Base-by-base conservation (phyloP, 345 rosid species). In the Arabis hirsuta region DNA sequence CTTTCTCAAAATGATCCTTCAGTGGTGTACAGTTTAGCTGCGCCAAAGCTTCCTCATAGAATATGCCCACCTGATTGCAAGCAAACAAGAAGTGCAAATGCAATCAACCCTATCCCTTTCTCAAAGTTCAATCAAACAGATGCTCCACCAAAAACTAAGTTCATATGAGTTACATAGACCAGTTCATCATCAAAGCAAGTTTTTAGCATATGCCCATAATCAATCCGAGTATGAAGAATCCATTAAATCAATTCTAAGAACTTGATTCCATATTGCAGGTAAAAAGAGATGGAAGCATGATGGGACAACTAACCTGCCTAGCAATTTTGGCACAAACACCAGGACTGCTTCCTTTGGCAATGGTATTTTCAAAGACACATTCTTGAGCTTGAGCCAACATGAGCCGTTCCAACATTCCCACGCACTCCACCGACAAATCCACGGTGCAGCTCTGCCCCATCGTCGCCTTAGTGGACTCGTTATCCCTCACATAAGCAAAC, bases 371-470 rank as follows among this genome's bases (percentile, higher is more conserved):
- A 52, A 95, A 95, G 12, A 95, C 99, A 67, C 96, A 90, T 78
- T 95, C 99, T 73, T 95, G 99, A 34, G 96, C 99, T 72, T 95
- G 96, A 6, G 99, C 99, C 36, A 91, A 76, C 96, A 95, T 95
- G 80, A 95, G 63, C 75, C 96, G 74, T 79, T 95, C 99, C 78
- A 95, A 71, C 99, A 95, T 95, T 42, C 94, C 96, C 2, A 79
- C 90, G 29, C 99, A 95, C 83, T 91, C 98, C 62, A 87, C 85
- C 50, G 96, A 84, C 62, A 95, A 60, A 67, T 95, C 99, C 55
- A 95, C 84, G 6, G 97, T 95, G 36, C 88, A 81, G 67, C 89
- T 85, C 54, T 82, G 82, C 48, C 93, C 99, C 43, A 85, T 81
- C 8, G 89, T 69, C 4, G 98, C 98, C 82, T 95, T 95, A 12